These are phyloP conservation scores for Diaporthe aspalathi DNA, from an alignment of 2,329 filamentous ascomycete genomes.

Conservation along the genomic window DNA sequence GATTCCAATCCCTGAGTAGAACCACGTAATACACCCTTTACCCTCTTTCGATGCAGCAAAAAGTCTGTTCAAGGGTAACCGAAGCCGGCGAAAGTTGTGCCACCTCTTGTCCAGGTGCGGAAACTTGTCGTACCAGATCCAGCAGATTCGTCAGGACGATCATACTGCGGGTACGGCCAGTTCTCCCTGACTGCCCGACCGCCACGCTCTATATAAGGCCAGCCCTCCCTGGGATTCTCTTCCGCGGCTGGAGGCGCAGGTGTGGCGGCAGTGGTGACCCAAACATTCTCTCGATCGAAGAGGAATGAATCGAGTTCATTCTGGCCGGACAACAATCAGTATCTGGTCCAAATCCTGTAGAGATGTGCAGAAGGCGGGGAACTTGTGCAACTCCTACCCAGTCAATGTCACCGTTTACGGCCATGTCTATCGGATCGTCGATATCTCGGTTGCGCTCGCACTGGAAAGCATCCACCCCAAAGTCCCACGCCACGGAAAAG, in stretches of 20 bases:
- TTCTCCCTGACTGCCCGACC: constrained; percentile 3
- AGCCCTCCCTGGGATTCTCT: constrained; percentile 15
- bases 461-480: constrained; percentile 27
- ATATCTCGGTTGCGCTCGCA: constrained; percentile 19
- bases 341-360: neutral
- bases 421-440: constrained; percentile 9
- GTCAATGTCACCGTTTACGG: constrained; percentile 27
- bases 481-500: constrained; percentile 23
- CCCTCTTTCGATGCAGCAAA: neutral
- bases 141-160: neutral
- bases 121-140: neutral
- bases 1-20: neutral
- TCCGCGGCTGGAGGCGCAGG: neutral
- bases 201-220: constrained; percentile 27
- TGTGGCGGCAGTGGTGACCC: neutral
- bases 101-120: constrained; percentile 24
- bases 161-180: constrained; percentile 22
- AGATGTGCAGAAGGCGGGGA: too few relatives aligned
- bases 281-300: constrained; percentile 34
- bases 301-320: constrained; percentile 37
- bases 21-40: too few relatives aligned
- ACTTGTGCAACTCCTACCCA: constrained; percentile 29
- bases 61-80: neutral
- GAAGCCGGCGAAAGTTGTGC: neutral
- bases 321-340: neutral